Evolutionary conservation across 306 rosid species (phyloP), one percentile per base, ranked within the genome.

Genomic region (Vigna reflexopilosa): DNA sequence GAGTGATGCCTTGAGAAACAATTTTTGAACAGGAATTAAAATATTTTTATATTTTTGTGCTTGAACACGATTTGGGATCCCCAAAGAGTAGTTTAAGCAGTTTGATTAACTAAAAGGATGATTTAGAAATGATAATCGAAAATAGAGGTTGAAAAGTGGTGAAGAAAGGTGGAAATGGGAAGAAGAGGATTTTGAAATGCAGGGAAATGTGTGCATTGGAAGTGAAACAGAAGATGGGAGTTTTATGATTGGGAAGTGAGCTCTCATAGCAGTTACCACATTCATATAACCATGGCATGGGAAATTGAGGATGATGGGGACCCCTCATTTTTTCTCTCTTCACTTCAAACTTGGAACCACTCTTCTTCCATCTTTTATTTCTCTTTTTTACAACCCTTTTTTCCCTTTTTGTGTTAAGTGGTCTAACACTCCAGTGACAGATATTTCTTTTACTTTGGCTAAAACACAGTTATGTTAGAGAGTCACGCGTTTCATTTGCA

Each of bases 171-270:
- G 28, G 30, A 9, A 28, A 66, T 44, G 48, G 72, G 11, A 68
- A 73, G n/a, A 81, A 66, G 58, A 66, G 72, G 83, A 86, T 54
- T 74, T 65, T 50, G 83, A 66, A 70, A 76, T 79, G 58, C 72
- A 56, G 71, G 54, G 59, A 9, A 72, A 83, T 85, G 82, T 83
- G 84, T 64, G 82, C 85, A 79, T 76, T 45, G 51, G 64, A 70
- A 61, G 36, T 89, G 86, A 44, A 20, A 79, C 79, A 81, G 83
- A 88, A 83, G 85, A 87, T 81, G 83, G 81, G 86, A 85, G 81
- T 81, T 77, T 73, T 36, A 76, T 82, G 63, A 56, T 85, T 82
- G 82, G 86, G 82, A 85, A 82, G 74, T 57, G 86, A 75, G 80
- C 83, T 58, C 81, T 58, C 70, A 42, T 44, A 42, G 14, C 54